Base-by-base conservation (phyloP, 306 rosid genomes). In the Glycine soja region DNA sequence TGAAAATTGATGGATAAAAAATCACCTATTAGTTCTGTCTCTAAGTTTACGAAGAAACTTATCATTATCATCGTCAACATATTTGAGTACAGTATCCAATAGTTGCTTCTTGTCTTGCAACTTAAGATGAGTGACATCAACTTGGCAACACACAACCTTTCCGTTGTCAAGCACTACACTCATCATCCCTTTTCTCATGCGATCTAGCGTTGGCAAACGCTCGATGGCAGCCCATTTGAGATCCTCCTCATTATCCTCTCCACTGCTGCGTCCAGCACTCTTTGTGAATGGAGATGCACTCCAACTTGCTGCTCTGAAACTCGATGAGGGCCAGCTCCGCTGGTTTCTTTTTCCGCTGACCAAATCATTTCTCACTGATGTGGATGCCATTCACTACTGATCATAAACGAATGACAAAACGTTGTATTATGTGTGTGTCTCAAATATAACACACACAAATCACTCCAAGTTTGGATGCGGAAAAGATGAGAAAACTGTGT, bases 141-240 rank as follows among this genome's bases (percentile, higher is more conserved):
- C 81, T 5, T 85, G 90, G 4, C 75, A 81, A 56, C 42, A 78
- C 18, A 76, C 61, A 9, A 79, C 18, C 6, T 75, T 84, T 4
- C 93, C 97, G 38, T 90, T 75, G 9, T 84, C 84, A 64, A 68
- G 70, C 32, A 77, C 82, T 40, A 83, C 85, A 10, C 42, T 82
- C 5, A 92, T 14, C 83, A 92, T 76, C 65, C 95, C 95, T 36
- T 82, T 88, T 47, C 92, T 75, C 76, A 90, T 63, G 62, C 97
- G 80, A 15, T 92, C 92, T 30, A 77, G 79, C 2, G 95, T 92
- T 0, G 97, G 95, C 42, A 92, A 74, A 58, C 95, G 78, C 43
- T 92, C 90, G 3, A 92, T 81, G 8, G 92, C 95, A 3, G 93
- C 95, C 97, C 97, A 92, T 69, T 52, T 81, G 66, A 92, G 83